phyloP scores from a whole-genome alignment of 2,329 filamentous ascomycete species.

The Zymoseptoria brevis region DNA sequence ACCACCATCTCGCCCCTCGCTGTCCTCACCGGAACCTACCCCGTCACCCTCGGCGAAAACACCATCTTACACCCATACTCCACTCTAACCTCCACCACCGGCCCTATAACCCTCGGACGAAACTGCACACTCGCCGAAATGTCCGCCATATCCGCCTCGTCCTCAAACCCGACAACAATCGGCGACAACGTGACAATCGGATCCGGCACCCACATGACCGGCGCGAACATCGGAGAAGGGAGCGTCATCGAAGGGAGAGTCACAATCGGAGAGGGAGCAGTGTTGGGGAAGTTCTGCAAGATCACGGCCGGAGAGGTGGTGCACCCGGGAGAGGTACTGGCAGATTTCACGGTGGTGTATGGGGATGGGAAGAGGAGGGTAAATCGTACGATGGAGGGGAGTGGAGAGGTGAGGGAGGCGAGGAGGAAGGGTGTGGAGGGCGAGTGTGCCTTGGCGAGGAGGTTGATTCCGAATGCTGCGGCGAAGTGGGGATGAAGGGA shows the following conservation, averaged over 20 bases:
- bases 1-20: slow-evolving; percentile 44
- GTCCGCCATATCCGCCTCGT: slow-evolving; percentile 31
- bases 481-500: slow-evolving; percentile 27
- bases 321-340: slow-evolving; percentile 30
- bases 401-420: slow-evolving; percentile 23
- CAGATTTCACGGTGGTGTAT: slow-evolving; percentile 41
- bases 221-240: slow-evolving; percentile 23
- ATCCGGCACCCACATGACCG: slow-evolving; percentile 35
- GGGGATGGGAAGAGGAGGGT: slow-evolving; percentile 31
- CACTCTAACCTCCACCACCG: slow-evolving; percentile 37
- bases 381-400: slow-evolving; percentile 31
- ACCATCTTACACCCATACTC: slow-evolving; percentile 80
- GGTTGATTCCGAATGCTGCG: slow-evolving; percentile 28
- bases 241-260: slow-evolving; percentile 25
- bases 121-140: slow-evolving; percentile 70
- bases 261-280: slow-evolving; percentile 30
- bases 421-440: slow-evolving; percentile 27
- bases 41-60: slow-evolving; percentile 69
- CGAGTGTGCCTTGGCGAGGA: slow-evolving; percentile 27
- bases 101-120: slow-evolving; percentile 37
- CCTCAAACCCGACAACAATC: slow-evolving; percentile 30
- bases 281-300: slow-evolving; percentile 42
- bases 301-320: slow-evolving; percentile 33
- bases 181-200: slow-evolving; percentile 39
- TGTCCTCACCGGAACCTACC: slow-evolving; percentile 58